Conservation (phyloP, 1,139 yeast genomes). For the Suhomyces yuchorum region DNA sequence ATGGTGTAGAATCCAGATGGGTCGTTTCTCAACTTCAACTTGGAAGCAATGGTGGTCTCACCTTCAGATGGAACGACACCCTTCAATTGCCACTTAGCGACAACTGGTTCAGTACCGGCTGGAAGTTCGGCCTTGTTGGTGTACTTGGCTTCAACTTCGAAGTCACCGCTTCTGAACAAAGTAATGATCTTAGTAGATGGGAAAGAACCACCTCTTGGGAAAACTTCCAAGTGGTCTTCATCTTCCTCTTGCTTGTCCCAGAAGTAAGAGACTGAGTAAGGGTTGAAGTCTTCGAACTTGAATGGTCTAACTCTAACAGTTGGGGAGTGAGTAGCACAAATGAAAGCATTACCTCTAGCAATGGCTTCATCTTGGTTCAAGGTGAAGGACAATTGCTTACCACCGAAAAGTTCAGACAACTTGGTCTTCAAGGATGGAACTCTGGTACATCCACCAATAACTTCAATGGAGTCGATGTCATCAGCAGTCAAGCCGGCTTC, state of each 20-base stretch:
- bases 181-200: slow-evolving; percentile 97
- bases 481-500: slow-evolving; percentile 71
- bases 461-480: slow-evolving; percentile 88
- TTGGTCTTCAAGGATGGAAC: slow-evolving; percentile 89
- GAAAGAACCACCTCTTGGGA: slow-evolving; percentile 90
- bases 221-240: slow-evolving; percentile 90
- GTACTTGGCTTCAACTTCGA: slow-evolving; percentile 83
- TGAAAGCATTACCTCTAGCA: slow-evolving; percentile 98
- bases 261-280: slow-evolving; percentile 86
- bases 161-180: slow-evolving; percentile 87
- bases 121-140: slow-evolving; percentile 76
- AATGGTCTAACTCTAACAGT: slow-evolving; percentile 98
- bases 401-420: slow-evolving; percentile 78
- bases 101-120: slow-evolving; percentile 61
- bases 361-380: slow-evolving; percentile 99
- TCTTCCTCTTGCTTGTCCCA: slow-evolving; percentile 96
- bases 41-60: slow-evolving; percentile 80
- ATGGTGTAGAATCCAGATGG: slow-evolving; percentile 95
- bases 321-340: slow-evolving; percentile 99
- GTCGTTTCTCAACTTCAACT: slow-evolving; percentile 94
- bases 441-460: slow-evolving; percentile 98
- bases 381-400: slow-evolving; percentile 88
- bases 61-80: slow-evolving; percentile 83
- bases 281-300: slow-evolving; percentile 95
- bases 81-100: slow-evolving; percentile 83